phyloP scores from a whole-genome alignment of 1,139 yeast species.

The Taphrina populina region DNA sequence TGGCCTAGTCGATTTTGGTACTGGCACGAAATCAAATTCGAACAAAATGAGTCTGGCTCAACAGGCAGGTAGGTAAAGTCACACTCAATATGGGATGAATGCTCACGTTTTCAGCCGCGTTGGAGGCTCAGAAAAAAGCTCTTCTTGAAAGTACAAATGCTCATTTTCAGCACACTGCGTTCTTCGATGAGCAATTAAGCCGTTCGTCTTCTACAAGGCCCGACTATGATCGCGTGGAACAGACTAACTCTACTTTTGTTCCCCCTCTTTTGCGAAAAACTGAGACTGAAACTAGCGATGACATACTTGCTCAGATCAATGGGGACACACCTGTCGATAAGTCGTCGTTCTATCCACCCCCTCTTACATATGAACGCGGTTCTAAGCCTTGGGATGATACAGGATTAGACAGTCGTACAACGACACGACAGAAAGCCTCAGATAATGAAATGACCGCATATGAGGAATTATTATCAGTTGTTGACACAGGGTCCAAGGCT shows the following conservation, averaged over 20 bases:
- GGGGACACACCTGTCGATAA: constrained; percentile 19
- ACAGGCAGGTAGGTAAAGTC: constrained; percentile 10
- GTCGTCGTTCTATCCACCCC: constrained; percentile 26
- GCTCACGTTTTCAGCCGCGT: constrained; percentile 6
- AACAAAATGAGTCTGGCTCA: constrained; percentile 7
- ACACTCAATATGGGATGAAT: not conserved
- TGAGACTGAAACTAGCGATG: constrained; percentile 29
- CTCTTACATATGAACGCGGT: too few species aligned
- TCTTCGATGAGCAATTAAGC: constrained; percentile 9
- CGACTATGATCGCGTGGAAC: not conserved
- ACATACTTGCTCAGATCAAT: constrained; percentile 24
- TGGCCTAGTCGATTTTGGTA: constrained; percentile 18
- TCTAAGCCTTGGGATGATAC: too few species aligned
- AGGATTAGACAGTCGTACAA: too few species aligned
- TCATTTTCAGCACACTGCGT: not conserved
- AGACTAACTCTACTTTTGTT: not conserved
- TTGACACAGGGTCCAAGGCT: too few species aligned
- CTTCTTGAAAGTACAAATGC: not conserved
- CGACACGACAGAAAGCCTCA: too few species aligned
- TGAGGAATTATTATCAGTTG: too few species aligned
- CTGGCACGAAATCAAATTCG: not conserved
- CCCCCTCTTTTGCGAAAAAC: constrained; percentile 4
- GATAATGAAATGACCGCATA: too few species aligned
- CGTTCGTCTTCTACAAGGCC: constrained; percentile 8
- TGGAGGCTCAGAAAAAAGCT: constrained; percentile 10